Base-by-base conservation (phyloP, 179 eudicot species). In the Camellia oleifera region DNA sequence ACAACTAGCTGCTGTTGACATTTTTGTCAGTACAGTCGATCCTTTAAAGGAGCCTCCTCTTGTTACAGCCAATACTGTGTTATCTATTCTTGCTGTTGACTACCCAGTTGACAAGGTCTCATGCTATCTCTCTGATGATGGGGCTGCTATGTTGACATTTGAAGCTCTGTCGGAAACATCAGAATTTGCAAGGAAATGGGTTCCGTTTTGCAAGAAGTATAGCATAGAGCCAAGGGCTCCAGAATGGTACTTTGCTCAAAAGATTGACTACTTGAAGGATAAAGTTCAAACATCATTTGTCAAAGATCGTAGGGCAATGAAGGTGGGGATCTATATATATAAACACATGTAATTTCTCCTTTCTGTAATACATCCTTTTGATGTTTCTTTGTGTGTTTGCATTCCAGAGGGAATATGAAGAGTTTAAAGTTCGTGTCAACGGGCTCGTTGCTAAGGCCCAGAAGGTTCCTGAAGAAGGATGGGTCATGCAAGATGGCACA, bases 401-500 rank as follows among this genome's bases (percentile, higher is more conserved):
- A 8, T 58, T 72, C 75, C 87, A 92, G 97, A 92, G 96, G 82
- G 96, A 92, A 78, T 92, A 93, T 64, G 96, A 91, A 88, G 97
- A 92, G 85, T 92, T 90, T 53, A 92, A 93, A 84, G 79, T 93
- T 70, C 92, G 97, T 69, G 42, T 93, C 83, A 91, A 93, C 82
- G 88, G 79, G 3, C 90, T 93, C 23, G 97, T 93, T 20, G 87
- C 90, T 44, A 93, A 93, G 86, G 97, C 95, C 23, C 85, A 83
- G 67, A 92, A 93, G 80, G 89, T 92, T 63, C 97, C 97, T 20
- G 95, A 89, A 79, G 95, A 91, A 87, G 97, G 97, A 74, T 93
- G 97, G 97, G 76, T 87, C 81, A 93, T 93, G 97, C 94, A 93
- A 84, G 97, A 93, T 85, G 95, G 97, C 56, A 93, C 95, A 54